Evolutionary conservation across 129 eudicot genomes (phyloP).

Genomic region (carrot (Daucus carota)): DNA sequence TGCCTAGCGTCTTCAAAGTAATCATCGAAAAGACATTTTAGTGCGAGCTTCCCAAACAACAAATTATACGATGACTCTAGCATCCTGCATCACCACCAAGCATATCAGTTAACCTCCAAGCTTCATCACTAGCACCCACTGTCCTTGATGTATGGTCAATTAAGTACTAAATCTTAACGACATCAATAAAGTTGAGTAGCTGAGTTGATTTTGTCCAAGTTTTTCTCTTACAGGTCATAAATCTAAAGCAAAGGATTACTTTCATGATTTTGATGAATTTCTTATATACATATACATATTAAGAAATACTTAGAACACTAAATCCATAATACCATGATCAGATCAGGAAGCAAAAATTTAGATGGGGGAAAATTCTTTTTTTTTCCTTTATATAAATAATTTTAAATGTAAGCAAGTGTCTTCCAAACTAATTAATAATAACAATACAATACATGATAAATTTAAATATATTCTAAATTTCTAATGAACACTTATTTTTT

Average conservation of each 20-base stretch:
- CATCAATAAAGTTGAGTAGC: neutral
- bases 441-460: too few relatives aligned
- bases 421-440: too few relatives aligned
- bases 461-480: too few relatives aligned
- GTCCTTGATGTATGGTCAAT: neutral
- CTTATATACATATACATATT: too few relatives aligned
- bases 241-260: neutral
- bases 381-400: neutral
- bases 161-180: neutral
- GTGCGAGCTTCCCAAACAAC: constrained; percentile 81
- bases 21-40: constrained; percentile 80
- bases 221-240: neutral
- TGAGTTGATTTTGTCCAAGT: neutral
- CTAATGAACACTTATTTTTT: neutral
- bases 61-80: constrained; percentile 88
- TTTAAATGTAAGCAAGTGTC: neutral
- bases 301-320: neutral
- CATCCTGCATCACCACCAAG: constrained; percentile 62
- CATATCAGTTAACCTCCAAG: constrained; percentile 7
- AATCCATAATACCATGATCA: neutral
- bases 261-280: too few relatives aligned
- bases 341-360: too few relatives aligned
- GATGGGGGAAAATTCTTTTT: too few relatives aligned
- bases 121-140: neutral
- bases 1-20: constrained; percentile 83